These are phyloP conservation scores for Colletotrichum sansevieriae DNA, from an alignment of 2,329 filamentous ascomycete genomes.

Conservation along the genomic window DNA sequence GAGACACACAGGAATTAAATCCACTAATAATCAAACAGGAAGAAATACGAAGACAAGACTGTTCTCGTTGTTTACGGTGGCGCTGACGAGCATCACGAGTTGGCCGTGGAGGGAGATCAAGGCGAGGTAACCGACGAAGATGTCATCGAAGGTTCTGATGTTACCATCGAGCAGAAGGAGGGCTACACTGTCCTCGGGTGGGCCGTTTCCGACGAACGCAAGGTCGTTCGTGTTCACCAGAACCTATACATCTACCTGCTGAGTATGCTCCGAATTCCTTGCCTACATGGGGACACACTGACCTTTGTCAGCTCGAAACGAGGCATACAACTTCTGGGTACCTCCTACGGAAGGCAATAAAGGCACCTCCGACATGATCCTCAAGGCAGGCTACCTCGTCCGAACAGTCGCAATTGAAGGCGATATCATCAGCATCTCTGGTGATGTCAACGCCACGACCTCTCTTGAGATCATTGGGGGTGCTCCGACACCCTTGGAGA, in stretches of 20 bases:
- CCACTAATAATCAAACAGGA: slow-evolving; percentile 48
- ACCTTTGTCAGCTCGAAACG: slow-evolving; percentile 42
- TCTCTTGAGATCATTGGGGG: slow-evolving; percentile 45
- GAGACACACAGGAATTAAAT: accelerated
- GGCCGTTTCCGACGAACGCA: slow-evolving; percentile 40
- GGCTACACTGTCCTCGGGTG: slow-evolving; percentile 40
- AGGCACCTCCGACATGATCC: slow-evolving; percentile 43
- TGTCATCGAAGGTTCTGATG: slow-evolving; percentile 35
- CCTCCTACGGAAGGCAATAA: slow-evolving; percentile 41
- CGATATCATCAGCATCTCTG: slow-evolving; percentile 43
- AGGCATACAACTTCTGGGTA: slow-evolving; percentile 46
- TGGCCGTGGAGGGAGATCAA: slow-evolving; percentile 56
- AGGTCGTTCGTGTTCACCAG: slow-evolving; percentile 35
- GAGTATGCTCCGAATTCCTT: slow-evolving; percentile 47
- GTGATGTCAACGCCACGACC: slow-evolving; percentile 45
- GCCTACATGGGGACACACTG: background rate
- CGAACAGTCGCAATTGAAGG: slow-evolving; percentile 40
- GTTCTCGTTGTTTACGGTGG: slow-evolving; percentile 73
- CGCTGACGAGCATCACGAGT: slow-evolving; percentile 69
- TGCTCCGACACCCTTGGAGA: slow-evolving; percentile 38
- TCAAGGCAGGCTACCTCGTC: slow-evolving; percentile 45
- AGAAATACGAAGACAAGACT: slow-evolving; percentile 69
- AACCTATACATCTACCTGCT: slow-evolving; percentile 39
- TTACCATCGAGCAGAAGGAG: slow-evolving; percentile 29
- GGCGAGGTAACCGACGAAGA: slow-evolving; percentile 18